A percentile compares a stretch with the other conserved stretches of the same genome.
Conservation (phyloP, 176 grass and related monocot genomes). For the Typha latifolia region DNA sequence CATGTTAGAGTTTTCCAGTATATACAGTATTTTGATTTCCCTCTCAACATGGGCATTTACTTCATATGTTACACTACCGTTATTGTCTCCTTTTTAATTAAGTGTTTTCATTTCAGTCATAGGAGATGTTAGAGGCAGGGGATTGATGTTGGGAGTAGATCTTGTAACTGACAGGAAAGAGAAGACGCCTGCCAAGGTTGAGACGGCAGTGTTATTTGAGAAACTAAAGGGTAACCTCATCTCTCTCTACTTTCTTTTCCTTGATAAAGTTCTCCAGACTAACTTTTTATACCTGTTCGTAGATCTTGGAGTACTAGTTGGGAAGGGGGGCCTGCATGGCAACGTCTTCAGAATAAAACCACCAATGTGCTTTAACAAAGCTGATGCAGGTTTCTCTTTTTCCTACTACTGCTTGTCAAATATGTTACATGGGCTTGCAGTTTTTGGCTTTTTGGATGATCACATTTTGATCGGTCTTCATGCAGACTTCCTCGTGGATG, state of each 20-base stretch:
- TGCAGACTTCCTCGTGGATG: slow-evolving; percentile 78
- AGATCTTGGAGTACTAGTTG: slow-evolving; percentile 81
- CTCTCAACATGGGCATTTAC: no score
- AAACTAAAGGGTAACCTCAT: slow-evolving; percentile 64
- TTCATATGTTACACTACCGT: not conserved
- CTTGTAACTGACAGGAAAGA: slow-evolving; percentile 75
- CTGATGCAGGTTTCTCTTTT: slow-evolving; percentile 56
- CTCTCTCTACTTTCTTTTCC: not conserved
- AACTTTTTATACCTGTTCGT: slow-evolving; percentile 4
- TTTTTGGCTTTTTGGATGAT: not conserved
- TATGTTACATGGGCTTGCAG: not conserved
- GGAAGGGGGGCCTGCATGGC: slow-evolving; percentile 80
- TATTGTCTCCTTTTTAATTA: slow-evolving; percentile 7
- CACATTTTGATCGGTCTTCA: not conserved
- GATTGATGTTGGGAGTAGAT: slow-evolving; percentile 94
- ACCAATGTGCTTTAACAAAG: slow-evolving; percentile 92
- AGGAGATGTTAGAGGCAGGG: slow-evolving; percentile 93
- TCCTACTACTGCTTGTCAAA: not conserved
- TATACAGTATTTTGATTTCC: no score
- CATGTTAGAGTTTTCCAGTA: no score
- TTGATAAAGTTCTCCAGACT: not conserved
- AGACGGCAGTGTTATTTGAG: slow-evolving; percentile 69
- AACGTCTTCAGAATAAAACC: slow-evolving; percentile 98
- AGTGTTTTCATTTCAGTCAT: slow-evolving; percentile 36
- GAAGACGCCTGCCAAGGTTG: slow-evolving; percentile 84